Evolutionary conservation across 345 rosid genomes (phyloP).

Genomic region (Raphanus sativus): DNA sequence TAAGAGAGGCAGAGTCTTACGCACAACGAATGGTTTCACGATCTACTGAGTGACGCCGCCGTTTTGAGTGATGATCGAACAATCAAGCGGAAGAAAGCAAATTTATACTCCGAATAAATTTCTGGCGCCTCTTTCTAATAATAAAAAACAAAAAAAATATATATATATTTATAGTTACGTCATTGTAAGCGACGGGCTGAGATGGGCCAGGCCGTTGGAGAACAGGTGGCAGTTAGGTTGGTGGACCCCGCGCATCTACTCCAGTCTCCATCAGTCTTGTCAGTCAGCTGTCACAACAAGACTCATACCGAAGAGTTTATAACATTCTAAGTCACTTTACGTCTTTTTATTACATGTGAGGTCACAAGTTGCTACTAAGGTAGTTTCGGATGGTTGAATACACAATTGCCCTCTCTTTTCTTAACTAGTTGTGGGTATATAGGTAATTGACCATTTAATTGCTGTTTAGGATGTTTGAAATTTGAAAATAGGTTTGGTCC

Average conservation of each 20-base stretch:
- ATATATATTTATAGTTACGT: constrained; percentile 29
- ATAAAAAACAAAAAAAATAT: background rate
- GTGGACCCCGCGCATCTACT: constrained; percentile 36
- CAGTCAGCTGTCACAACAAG: background rate
- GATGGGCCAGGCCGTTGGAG: background rate
- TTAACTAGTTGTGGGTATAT: too few relatives aligned
- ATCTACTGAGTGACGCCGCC: constrained; percentile 45
- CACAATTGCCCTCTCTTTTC: too few relatives aligned
- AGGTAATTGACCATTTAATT: too few relatives aligned
- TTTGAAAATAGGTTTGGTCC: too few relatives aligned
- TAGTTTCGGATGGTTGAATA: too few relatives aligned
- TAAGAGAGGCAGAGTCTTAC: too few relatives aligned
- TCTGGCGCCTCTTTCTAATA: background rate
- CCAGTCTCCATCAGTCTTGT: constrained; percentile 22
- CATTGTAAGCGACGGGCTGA: constrained; percentile 4
- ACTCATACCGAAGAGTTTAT: constrained; percentile 12
- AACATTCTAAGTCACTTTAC: too few relatives aligned
- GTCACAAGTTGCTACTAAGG: too few relatives aligned
- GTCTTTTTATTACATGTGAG: too few relatives aligned
- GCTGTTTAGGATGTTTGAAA: too few relatives aligned
- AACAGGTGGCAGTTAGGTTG: constrained; percentile 34
- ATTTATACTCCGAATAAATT: background rate
- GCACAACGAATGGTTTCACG: constrained; percentile 6
- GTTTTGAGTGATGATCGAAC: constrained; percentile 16
- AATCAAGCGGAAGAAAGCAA: background rate